A percentile compares a stretch with the other conserved stretches of the same genome.
These are phyloP conservation scores for Daldinia sp. DNA, from an alignment of 2,329 filamentous ascomycete genomes.

Conservation along the genomic window DNA sequence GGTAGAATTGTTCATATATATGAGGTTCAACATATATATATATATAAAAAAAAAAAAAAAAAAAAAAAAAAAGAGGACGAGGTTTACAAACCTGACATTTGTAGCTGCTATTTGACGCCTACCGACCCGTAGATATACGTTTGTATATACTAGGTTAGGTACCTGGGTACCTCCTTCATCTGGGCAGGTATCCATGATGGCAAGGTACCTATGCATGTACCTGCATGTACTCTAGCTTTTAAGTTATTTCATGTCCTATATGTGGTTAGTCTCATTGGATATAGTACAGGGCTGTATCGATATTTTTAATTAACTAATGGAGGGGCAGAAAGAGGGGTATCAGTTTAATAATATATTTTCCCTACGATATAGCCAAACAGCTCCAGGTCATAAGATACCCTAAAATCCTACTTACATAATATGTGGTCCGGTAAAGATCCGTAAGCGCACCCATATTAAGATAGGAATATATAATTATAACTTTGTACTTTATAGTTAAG, in stretches of 20 bases:
- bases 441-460: not conserved
- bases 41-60: too few species aligned
- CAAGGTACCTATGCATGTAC: constrained; percentile 8
- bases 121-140: too few species aligned
- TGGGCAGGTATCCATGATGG: too few species aligned
- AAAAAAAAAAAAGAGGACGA: constrained; percentile 5
- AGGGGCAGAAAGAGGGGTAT: not conserved
- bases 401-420: not conserved
- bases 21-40: not conserved
- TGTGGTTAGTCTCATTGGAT: not conserved
- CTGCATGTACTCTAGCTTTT: not conserved
- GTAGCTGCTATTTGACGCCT: constrained; percentile 5
- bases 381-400: not conserved
- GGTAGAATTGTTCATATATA: not conserved
- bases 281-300: not conserved
- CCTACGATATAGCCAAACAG: not conserved
- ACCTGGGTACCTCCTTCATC: too few species aligned
- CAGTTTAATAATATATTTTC: not conserved
- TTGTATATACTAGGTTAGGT: not conserved
- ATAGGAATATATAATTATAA: not conserved
- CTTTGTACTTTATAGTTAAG: not conserved
- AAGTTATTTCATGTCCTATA: not conserved
- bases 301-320: not conserved
- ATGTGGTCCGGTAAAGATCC: not conserved
- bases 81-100: constrained; percentile 2